Evolutionary conservation across 176 grass and related monocot genomes (phyloP).

Genomic region (Triticum aestivum): DNA sequence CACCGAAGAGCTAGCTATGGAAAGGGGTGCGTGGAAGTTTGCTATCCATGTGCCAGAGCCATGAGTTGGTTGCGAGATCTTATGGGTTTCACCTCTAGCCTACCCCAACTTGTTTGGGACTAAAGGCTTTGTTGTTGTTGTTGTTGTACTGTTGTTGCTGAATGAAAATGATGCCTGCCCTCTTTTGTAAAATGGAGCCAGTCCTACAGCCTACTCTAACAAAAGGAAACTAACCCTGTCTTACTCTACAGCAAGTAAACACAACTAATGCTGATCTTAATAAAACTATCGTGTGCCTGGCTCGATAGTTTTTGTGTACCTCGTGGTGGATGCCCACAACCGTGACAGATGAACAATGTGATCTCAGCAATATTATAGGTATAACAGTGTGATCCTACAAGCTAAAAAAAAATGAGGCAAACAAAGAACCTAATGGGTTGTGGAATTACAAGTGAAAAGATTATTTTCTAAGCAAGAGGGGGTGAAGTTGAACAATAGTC

Average conservation of each 20-base stretch:
- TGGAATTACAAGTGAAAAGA: not conserved
- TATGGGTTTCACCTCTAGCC: too few species aligned
- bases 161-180: not conserved
- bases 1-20: too few species aligned
- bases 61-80: too few species aligned
- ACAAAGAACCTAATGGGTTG: not conserved
- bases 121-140: too few species aligned
- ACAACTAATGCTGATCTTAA: not conserved
- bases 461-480: not conserved
- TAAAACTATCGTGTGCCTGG: not conserved
- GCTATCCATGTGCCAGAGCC: too few species aligned
- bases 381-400: not conserved
- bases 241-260: not conserved
- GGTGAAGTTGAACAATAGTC: conserved; percentile 1
- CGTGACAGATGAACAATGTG: not conserved
- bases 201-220: not conserved
- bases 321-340: not conserved
- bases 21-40: too few species aligned
- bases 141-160: not conserved
- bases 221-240: not conserved
- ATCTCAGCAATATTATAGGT: not conserved
- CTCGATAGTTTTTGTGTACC: conserved; percentile 7
- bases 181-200: not conserved
- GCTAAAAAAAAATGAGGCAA: not conserved
- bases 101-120: too few species aligned